Conservation (phyloP, 371 early-diverging fungal genomes). For the Nematocida sp. region DNA sequence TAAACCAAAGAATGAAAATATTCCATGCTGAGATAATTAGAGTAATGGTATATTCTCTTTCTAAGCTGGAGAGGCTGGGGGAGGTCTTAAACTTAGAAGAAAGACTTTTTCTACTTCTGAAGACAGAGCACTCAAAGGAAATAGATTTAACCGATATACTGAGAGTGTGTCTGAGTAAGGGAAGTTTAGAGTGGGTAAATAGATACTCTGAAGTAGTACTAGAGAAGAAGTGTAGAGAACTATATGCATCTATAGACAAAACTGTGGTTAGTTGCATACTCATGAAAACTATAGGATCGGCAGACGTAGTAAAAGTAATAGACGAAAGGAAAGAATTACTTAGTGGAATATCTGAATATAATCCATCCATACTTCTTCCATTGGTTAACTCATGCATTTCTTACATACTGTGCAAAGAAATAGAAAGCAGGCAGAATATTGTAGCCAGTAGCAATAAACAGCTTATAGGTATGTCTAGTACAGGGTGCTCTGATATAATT, state of each 20-base stretch:
- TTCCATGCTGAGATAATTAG: neutral
- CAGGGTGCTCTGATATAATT: neutral
- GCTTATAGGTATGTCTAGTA: neutral
- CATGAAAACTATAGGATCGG: neutral
- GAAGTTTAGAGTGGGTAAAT: neutral
- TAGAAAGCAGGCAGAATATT: neutral
- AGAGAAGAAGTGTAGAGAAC: neutral
- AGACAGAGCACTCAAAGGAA: neutral
- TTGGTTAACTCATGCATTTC: neutral
- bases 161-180: neutral
- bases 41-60: slow-evolving; percentile 13
- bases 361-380: neutral
- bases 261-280: neutral
- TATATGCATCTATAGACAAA: neutral
- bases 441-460: neutral
- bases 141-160: neutral
- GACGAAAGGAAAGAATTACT: neutral
- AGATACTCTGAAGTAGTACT: neutral
- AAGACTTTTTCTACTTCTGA: slow-evolving; percentile 4
- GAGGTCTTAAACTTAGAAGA: slow-evolving; percentile 35
- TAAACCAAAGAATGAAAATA: neutral
- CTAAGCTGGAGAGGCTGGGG: neutral
- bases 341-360: neutral
- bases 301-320: neutral
- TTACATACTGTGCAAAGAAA: neutral